Evolutionary conservation across 768 basidiomycete genomes (phyloP).

Genomic region (Coprinellus micaceus): DNA sequence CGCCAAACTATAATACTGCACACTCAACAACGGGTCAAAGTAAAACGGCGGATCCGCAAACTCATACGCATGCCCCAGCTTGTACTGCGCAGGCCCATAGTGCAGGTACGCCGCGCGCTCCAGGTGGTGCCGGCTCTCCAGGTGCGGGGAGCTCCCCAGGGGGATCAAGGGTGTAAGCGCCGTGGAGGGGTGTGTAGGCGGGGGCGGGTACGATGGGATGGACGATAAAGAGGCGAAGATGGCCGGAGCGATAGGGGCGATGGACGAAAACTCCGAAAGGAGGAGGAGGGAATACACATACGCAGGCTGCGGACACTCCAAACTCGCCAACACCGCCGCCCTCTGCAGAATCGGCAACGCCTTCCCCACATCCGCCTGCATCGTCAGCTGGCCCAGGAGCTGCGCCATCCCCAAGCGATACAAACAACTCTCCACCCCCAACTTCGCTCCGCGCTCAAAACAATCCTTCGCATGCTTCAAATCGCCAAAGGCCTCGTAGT

Average conservation of each 20-base stretch:
- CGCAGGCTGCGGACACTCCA: slow-evolving; percentile 82
- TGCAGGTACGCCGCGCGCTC: slow-evolving; percentile 83
- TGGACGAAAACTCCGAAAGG: slow-evolving; percentile 75
- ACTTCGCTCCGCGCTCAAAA: slow-evolving; percentile 77
- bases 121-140: slow-evolving; percentile 72
- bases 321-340: slow-evolving; percentile 70
- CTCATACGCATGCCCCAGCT: slow-evolving; percentile 89
- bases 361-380: slow-evolving; percentile 45
- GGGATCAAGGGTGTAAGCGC: slow-evolving; percentile 37
- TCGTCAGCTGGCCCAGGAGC: slow-evolving; percentile 80
- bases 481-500: slow-evolving; percentile 89
- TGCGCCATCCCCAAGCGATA: slow-evolving; percentile 94
- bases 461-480: slow-evolving; percentile 70
- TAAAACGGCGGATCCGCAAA: slow-evolving; percentile 81
- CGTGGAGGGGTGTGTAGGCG: slow-evolving; percentile 55
- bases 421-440: slow-evolving; percentile 72
- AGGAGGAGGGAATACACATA: slow-evolving; percentile 88
- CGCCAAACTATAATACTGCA: slow-evolving; percentile 85
- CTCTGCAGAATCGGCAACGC: slow-evolving; percentile 73
- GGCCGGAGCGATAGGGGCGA: slow-evolving; percentile 44
- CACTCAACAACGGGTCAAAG: slow-evolving; percentile 84
- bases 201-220: slow-evolving; percentile 47
- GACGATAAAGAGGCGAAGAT: slow-evolving; percentile 55
- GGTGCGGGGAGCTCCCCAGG: slow-evolving; percentile 39
- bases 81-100: slow-evolving; percentile 87